Conservation (phyloP, 768 basidiomycete genomes). For the Hericium alpestre region DNA sequence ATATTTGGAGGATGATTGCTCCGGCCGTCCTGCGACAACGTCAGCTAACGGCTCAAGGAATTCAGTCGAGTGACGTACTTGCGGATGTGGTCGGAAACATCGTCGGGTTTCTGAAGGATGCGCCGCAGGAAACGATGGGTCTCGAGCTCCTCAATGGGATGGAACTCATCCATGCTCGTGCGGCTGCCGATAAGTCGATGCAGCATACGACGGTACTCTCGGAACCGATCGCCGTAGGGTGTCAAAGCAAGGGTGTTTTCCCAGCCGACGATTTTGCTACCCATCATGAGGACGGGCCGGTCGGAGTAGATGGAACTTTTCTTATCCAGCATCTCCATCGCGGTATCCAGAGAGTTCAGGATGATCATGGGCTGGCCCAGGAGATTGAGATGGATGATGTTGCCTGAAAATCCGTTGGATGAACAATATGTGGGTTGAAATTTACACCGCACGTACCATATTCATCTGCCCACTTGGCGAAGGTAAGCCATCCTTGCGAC, state of each 20-base stretch:
- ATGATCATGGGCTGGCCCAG: constrained; percentile 7
- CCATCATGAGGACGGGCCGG: constrained; percentile 7
- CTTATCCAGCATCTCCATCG: constrained; percentile 12
- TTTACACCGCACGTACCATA: constrained; percentile 8
- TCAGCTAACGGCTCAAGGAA: neutral
- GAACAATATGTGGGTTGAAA: neutral
- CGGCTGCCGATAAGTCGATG: neutral
- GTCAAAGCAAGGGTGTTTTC: neutral
- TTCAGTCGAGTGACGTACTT: neutral
- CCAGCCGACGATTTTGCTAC: constrained; percentile 2
- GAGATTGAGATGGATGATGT: constrained; percentile 6
- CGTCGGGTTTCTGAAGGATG: constrained; percentile 7
- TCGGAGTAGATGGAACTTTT: constrained; percentile 13
- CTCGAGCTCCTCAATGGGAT: constrained; percentile 8
- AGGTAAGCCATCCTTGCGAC: constrained; percentile 12
- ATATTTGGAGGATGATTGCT: constrained; percentile 12
- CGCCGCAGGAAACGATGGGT: constrained; percentile 7
- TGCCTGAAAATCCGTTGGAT: neutral
- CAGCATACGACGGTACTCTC: neutral
- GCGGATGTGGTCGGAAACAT: constrained; percentile 3
- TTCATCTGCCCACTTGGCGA: constrained; percentile 13
- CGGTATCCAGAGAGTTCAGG: constrained; percentile 28
- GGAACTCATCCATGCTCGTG: constrained; percentile 7
- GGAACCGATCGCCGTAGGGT: neutral
- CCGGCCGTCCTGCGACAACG: neutral